A percentile compares a stretch with the other conserved stretches of the same genome.
phyloP scores from a whole-genome alignment of 2,329 filamentous ascomycete species.

The Pseudovirgaria hyperparasitica region DNA sequence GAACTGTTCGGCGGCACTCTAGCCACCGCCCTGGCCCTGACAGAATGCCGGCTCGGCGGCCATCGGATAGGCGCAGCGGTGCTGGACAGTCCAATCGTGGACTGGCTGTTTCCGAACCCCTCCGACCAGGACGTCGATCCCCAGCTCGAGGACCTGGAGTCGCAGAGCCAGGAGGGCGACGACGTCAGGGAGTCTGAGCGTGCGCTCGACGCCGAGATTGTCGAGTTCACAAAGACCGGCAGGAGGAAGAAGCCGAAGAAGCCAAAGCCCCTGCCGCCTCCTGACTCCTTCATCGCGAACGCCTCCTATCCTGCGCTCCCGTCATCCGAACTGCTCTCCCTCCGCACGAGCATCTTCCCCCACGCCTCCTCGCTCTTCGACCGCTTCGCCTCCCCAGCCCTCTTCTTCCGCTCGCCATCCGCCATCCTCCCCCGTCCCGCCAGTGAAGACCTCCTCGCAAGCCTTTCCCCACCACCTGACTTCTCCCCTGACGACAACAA shows the following conservation, averaged over 20 bases:
- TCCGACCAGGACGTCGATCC: slow-evolving; percentile 3
- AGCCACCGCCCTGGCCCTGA: slow-evolving; percentile 36
- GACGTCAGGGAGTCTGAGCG: not conserved
- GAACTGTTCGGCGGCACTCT: slow-evolving; percentile 35
- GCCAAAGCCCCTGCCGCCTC: slow-evolving; percentile 9
- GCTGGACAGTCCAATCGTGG: slow-evolving; percentile 33
- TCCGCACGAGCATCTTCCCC: slow-evolving; percentile 27
- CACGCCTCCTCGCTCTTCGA: slow-evolving; percentile 33
- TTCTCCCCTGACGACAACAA: slow-evolving; percentile 36
- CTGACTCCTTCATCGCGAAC: slow-evolving; percentile 13
- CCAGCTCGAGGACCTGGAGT: slow-evolving; percentile 15
- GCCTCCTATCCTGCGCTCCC: slow-evolving; percentile 16
- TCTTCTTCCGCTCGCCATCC: slow-evolving; percentile 36
- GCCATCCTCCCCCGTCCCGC: slow-evolving; percentile 14
- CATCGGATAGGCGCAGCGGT: slow-evolving; percentile 31
- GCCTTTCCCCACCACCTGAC: slow-evolving; percentile 6
- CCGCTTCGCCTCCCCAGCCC: slow-evolving; percentile 36
- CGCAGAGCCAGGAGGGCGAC: slow-evolving; percentile 16
- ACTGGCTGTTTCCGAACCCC: slow-evolving; percentile 32
- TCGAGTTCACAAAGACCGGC: slow-evolving; percentile 4
- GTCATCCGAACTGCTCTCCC: slow-evolving; percentile 14
- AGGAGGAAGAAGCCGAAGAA: slow-evolving; percentile 9
- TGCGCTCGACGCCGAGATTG: slow-evolving; percentile 11
- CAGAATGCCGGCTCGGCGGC: slow-evolving; percentile 31
- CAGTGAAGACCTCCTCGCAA: slow-evolving; percentile 14